Percentiles rank a stretch among this genome's conserved stretches.
Conservation (phyloP, 768 basidiomycete species). For the Tremella mesenterica region DNA sequence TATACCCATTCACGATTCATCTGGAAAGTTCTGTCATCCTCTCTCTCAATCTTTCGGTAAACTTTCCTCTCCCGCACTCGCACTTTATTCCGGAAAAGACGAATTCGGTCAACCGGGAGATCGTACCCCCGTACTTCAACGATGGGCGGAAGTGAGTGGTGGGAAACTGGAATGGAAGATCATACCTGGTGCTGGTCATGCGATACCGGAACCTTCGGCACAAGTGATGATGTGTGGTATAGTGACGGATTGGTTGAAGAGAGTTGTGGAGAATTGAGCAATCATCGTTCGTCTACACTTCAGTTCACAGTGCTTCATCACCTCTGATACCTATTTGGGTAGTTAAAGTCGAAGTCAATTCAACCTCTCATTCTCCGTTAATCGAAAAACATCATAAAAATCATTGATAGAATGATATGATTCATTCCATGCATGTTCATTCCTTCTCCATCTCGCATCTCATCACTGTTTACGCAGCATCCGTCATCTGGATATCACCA, state of each 20-base stretch:
- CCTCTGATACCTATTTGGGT: too few species aligned
- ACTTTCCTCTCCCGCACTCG: slow-evolving; percentile 29
- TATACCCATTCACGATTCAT: slow-evolving; percentile 16
- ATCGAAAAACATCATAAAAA: too few species aligned
- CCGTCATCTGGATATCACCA: too few species aligned
- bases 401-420: too few species aligned
- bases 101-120: slow-evolving; percentile 10
- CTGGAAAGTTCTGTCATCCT: slow-evolving; percentile 24
- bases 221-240: slow-evolving; percentile 18
- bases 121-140: slow-evolving; percentile 2
- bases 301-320: too few species aligned
- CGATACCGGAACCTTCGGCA: slow-evolving; percentile 19
- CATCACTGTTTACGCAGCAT: too few species aligned
- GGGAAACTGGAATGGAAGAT: slow-evolving; percentile 14
- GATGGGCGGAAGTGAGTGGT: slow-evolving; percentile 23
- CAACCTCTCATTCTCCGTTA: too few species aligned
- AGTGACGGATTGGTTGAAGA: slow-evolving; percentile 26
- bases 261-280: background rate
- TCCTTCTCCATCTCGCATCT: too few species aligned
- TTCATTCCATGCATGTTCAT: too few species aligned
- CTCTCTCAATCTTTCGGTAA: slow-evolving; percentile 36
- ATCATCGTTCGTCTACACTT: too few species aligned
- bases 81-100: slow-evolving; percentile 33
- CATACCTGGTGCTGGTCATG: slow-evolving; percentile 27
- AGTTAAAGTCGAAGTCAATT: too few species aligned